Evolutionary conservation across 2,329 filamentous ascomycete species (phyloP).

Genomic region (Fusarium luffae): DNA sequence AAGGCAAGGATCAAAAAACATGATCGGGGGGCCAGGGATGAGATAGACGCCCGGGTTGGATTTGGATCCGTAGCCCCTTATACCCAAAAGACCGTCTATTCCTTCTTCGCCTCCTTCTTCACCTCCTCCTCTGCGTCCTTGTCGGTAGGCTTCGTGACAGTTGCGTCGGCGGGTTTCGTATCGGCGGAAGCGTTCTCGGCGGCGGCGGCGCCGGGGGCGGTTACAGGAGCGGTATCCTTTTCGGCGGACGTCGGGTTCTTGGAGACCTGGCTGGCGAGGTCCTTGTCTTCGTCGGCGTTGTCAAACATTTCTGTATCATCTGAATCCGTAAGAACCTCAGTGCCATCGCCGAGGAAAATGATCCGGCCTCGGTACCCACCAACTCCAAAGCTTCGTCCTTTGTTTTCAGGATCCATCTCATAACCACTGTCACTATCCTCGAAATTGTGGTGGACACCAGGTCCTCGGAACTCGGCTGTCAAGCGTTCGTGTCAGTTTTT

Average conservation of each 20-base stretch:
- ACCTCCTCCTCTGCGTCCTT: slow-evolving; percentile 39
- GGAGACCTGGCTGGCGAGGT: slow-evolving; percentile 84
- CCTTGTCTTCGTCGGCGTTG: slow-evolving; percentile 84
- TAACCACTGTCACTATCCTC: slow-evolving; percentile 83
- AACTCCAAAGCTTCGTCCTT: slow-evolving; percentile 70
- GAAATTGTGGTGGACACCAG: slow-evolving; percentile 83
- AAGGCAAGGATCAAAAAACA: slow-evolving; percentile 36
- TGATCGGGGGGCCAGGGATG: slow-evolving; percentile 29
- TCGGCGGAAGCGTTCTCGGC: slow-evolving; percentile 40
- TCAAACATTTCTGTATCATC: slow-evolving; percentile 96
- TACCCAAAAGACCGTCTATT: slow-evolving; percentile 49
- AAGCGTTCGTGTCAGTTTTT: slow-evolving; percentile 30
- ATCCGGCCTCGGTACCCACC: slow-evolving; percentile 84
- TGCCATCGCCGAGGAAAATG: slow-evolving; percentile 95
- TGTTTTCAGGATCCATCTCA: slow-evolving; percentile 77
- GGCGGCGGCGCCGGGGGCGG: slow-evolving; percentile 36
- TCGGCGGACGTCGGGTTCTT: slow-evolving; percentile 59
- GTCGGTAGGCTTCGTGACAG: slow-evolving; percentile 37
- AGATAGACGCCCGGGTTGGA: slow-evolving; percentile 16
- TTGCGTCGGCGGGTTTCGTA: slow-evolving; percentile 41
- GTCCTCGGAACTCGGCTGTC: slow-evolving; percentile 84
- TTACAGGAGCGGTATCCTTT: slow-evolving; percentile 38
- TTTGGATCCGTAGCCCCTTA: slow-evolving; percentile 33
- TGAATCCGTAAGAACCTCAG: slow-evolving; percentile 88
- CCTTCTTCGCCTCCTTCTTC: slow-evolving; percentile 50